phyloP scores from a whole-genome alignment of 1,139 yeast genomes.

The Sugiyamaella novakii region DNA sequence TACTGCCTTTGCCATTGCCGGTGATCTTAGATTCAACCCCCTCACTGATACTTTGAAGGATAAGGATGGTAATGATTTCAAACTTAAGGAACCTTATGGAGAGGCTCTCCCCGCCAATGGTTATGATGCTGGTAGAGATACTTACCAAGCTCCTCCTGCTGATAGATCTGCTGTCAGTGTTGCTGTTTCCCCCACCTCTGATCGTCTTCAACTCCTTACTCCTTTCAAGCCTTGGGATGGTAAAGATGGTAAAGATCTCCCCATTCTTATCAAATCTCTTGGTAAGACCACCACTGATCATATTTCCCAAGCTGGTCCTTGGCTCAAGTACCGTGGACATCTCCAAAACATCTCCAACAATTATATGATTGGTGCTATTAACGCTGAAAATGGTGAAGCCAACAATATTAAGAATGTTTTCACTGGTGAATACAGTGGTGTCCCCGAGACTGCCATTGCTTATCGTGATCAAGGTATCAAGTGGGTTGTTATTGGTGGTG shows the following conservation, averaged over 20 bases:
- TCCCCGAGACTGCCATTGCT: constrained; percentile 93
- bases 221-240: constrained; percentile 97
- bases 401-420: constrained; percentile 85
- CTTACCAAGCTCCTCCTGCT: constrained; percentile 96
- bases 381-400: constrained; percentile 95
- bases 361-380: constrained; percentile 99
- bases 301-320: constrained; percentile 99
- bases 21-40: constrained; percentile 98
- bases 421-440: constrained; percentile 93
- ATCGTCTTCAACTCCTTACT: constrained; percentile 83
- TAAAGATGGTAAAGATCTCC: constrained; percentile 84
- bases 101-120: constrained; percentile 92
- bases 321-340: constrained; percentile 99
- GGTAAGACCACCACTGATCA: constrained; percentile 99
- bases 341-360: constrained; percentile 97
- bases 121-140: constrained; percentile 92
- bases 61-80: constrained; percentile 93
- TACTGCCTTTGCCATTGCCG: constrained; percentile 94
- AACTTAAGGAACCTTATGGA: constrained; percentile 86
- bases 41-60: constrained; percentile 91
- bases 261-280: constrained; percentile 92
- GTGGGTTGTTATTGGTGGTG: constrained; percentile 99
- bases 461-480: constrained; percentile 90
- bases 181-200: constrained; percentile 80
- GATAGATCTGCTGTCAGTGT: constrained; percentile 80